Evolutionary conservation across 768 basidiomycete species (phyloP).

Genomic region (Mycena filopes): DNA sequence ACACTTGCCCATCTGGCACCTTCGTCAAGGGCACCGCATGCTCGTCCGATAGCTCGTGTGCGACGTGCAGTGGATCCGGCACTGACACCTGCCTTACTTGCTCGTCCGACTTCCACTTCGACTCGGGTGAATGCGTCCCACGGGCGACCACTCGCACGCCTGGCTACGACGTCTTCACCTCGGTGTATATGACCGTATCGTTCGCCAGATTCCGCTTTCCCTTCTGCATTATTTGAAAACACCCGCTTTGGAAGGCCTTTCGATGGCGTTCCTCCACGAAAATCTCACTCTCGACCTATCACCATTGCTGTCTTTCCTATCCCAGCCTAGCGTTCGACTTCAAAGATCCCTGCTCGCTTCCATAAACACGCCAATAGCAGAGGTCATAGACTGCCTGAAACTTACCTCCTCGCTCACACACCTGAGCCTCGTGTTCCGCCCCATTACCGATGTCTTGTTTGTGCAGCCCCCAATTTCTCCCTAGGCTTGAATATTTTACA

Average conservation of each 20-base stretch:
- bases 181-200: not conserved
- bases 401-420: not conserved
- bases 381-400: not conserved
- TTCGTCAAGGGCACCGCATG: no score
- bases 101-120: no score
- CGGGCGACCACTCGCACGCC: not conserved
- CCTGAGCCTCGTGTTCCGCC: not conserved
- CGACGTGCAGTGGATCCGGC: no score
- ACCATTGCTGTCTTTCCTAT: not conserved
- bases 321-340: constrained; percentile 8
- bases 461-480: no score
- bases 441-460: not conserved
- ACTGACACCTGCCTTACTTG: no score
- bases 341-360: not conserved
- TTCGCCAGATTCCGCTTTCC: not conserved
- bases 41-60: no score
- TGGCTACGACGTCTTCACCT: constrained; percentile 3
- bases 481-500: no score
- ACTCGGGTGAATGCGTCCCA: no score
- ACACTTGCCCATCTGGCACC: no score
- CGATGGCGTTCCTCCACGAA: not conserved
- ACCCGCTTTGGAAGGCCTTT: constrained; percentile 8
- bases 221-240: not conserved
- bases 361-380: not conserved
- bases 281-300: not conserved